phyloP scores from a whole-genome alignment of 179 eudicot genomes.

The Beta lomatogona region DNA sequence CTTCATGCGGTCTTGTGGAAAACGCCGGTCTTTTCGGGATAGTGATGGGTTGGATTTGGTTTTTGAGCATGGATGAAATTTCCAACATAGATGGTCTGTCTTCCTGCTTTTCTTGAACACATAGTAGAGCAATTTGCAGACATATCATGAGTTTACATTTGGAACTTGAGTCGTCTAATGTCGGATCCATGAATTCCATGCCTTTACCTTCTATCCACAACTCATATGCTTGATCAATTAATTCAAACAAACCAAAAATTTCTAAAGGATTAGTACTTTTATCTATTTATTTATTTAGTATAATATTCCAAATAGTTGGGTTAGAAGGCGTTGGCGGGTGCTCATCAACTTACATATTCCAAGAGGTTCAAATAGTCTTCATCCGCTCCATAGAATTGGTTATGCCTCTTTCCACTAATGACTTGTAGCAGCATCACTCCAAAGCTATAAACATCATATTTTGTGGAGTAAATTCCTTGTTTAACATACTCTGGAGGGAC shows the following conservation, averaged over 20 bases:
- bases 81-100: conserved; percentile 44
- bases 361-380: conserved; percentile 19
- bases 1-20: conserved; percentile 23
- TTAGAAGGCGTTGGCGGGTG: neutral
- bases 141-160: conserved; percentile 28
- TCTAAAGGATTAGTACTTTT: too few relatives aligned
- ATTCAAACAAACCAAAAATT: neutral
- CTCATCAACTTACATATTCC: conserved; percentile 22
- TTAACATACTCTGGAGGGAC: conserved; percentile 35
- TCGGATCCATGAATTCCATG: conserved; percentile 30
- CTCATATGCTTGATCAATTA: conserved; percentile 28
- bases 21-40: conserved; percentile 42
- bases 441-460: conserved; percentile 35
- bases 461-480: conserved; percentile 29
- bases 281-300: too few relatives aligned
- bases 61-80: conserved; percentile 37
- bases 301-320: too few relatives aligned
- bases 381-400: conserved; percentile 11
- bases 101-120: conserved; percentile 34
- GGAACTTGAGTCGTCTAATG: conserved; percentile 27
- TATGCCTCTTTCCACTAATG: conserved; percentile 30
- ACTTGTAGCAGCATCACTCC: conserved; percentile 32
- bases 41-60: conserved; percentile 11
- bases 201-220: conserved; percentile 28
- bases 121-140: conserved; percentile 31